Conservation (phyloP, 2,329 filamentous ascomycete genomes). For the Colletotrichum eremochloae region DNA sequence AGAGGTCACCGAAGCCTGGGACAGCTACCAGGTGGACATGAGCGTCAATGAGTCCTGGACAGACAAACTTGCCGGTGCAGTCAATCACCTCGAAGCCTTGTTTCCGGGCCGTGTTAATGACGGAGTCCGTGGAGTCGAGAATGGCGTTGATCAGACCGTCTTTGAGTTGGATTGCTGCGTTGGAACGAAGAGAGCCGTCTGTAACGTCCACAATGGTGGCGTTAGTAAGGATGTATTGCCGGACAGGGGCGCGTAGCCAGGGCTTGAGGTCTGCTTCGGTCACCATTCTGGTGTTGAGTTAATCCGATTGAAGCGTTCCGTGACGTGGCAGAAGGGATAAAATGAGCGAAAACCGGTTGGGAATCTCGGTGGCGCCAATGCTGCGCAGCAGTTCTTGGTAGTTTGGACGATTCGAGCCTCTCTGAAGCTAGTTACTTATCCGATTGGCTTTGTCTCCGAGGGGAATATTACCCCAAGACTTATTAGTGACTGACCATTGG, state of each 20-base stretch:
- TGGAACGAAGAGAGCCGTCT: constrained; percentile 49
- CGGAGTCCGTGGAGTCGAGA: constrained; percentile 14
- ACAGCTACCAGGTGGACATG: constrained; percentile 49
- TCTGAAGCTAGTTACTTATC: neutral
- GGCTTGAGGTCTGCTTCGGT: constrained; percentile 50
- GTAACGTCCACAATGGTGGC: constrained; percentile 59
- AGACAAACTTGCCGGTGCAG: constrained; percentile 45
- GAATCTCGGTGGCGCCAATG: neutral
- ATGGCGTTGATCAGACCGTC: constrained; percentile 52
- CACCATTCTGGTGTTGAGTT: constrained; percentile 41
- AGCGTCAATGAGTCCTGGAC: constrained; percentile 50
- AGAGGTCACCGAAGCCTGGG: constrained; percentile 48
- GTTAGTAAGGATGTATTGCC: constrained; percentile 56
- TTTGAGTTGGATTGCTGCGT: constrained; percentile 51
- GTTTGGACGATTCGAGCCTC: neutral
- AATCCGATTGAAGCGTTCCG: neutral
- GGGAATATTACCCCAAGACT: neutral
- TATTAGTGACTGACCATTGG: neutral
- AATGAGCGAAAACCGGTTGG: neutral
- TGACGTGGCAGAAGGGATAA: neutral
- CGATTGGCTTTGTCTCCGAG: constrained; percentile 10
- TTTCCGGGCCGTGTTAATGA: constrained; percentile 21
- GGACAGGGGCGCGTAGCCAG: constrained; percentile 50
- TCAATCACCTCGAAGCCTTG: constrained; percentile 47
- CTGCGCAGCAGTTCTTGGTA: neutral